Base-by-base conservation (phyloP, 2,329 filamentous ascomycete genomes). In the Didymella exigua region DNA sequence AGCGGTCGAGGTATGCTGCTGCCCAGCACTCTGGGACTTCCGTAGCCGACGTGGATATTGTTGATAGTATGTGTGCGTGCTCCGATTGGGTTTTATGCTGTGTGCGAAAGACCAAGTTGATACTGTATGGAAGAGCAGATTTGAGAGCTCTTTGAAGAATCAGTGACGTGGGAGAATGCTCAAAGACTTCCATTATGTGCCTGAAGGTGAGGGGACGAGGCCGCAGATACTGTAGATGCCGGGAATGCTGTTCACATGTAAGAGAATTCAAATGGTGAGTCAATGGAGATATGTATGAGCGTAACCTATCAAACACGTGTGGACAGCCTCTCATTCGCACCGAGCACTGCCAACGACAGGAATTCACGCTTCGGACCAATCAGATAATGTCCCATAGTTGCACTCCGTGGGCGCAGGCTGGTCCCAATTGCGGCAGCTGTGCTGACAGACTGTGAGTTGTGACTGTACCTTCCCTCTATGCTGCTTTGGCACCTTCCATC, bases 61-160 rank as follows among this genome's bases (percentile, higher is more conserved):
- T 61, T 72, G 73, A 30, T 72, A 75, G 55, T 23, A 75, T 66
- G 26, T 69, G 67, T 13, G 73, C 68, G 51, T 73, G 54, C 30
- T 56, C 31, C 11, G 69, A 82, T 19, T 77, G 77, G 42, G 73
- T 76, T 19, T 80, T 76, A 68, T 85, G 87, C 57, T 89, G 84
- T 5, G 89, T 75, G 2, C 87, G 81, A n/a, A 88, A 82, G 40
- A 86, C 77, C 4, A 90, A 73, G 5, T 84, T 80, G 13, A 90
- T 75, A 4, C 85, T 84, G 61, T 81, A 75, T 0, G 87, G 87
- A 8, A 88, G 74, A 29, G 83, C 78, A 3, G 71, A 65, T 23
- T 72, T 65, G 0, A 90, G 78, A 11, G 82, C 77, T 2, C 62
- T 50, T n/a, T 84, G 67, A 36, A 87, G 56, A 58, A 59, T 10